Evolutionary conservation across 2,329 filamentous ascomycete species (phyloP).

Genomic region (Ophiostoma populinum): DNA sequence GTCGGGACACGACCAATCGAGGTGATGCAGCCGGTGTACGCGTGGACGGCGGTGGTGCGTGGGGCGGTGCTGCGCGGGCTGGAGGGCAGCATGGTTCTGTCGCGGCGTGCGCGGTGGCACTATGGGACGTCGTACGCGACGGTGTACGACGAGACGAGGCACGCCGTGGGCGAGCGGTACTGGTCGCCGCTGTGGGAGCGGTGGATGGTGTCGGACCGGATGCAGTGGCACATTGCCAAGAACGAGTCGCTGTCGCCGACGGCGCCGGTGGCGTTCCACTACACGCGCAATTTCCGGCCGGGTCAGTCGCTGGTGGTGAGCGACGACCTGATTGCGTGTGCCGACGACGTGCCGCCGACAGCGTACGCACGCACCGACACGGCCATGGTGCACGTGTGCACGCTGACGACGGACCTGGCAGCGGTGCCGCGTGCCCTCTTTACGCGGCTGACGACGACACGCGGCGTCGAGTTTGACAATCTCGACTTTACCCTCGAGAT

Average conservation of each 20-base stretch:
- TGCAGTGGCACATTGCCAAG: conserved; percentile 77
- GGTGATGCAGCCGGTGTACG: conserved; percentile 68
- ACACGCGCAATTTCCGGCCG: conserved; percentile 68
- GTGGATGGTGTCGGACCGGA: conserved; percentile 69
- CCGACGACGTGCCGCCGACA: conserved; percentile 46
- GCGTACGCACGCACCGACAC: conserved; percentile 31
- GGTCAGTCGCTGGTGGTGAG: conserved; percentile 63
- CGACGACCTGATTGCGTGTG: conserved; percentile 64
- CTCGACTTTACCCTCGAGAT: conserved; percentile 70
- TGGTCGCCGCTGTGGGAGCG: conserved; percentile 67
- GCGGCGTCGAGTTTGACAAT: conserved; percentile 67
- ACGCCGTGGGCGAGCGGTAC: conserved; percentile 56
- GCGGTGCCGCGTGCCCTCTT: conserved; percentile 59
- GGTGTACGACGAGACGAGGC: conserved; percentile 59
- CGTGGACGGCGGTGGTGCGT: conserved; percentile 66
- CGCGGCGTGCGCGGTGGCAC: conserved; percentile 54
- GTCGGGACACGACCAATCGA: too few species aligned
- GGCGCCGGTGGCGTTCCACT: conserved; percentile 64
- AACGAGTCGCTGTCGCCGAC: conserved; percentile 60
- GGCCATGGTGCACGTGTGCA: conserved; percentile 57
- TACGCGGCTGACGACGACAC: conserved; percentile 58
- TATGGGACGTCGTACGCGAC: conserved; percentile 73
- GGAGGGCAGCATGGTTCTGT: conserved; percentile 66
- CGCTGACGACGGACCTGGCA: conserved; percentile 61
- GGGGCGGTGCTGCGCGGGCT: conserved; percentile 60